phyloP scores from a whole-genome alignment of 2,329 filamentous ascomycete species.

The Paecilomyces niveus region DNA sequence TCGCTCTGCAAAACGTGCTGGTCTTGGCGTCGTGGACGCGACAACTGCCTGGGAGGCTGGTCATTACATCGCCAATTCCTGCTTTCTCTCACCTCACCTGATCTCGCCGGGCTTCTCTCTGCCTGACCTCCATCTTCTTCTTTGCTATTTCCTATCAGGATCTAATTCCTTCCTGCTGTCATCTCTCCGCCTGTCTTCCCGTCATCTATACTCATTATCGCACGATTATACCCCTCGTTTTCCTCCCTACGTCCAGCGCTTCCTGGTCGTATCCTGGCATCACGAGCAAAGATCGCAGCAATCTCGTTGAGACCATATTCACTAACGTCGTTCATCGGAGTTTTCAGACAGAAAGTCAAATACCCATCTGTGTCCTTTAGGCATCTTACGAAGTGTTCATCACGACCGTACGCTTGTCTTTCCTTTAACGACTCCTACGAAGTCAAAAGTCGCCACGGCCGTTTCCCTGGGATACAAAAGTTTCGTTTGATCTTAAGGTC shows the following conservation, averaged over 20 bases:
- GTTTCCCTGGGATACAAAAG: slow-evolving; percentile 23
- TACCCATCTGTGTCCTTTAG: slow-evolving; percentile 22
- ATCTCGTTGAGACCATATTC: neutral
- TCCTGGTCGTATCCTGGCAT: neutral
- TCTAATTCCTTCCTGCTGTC: neutral
- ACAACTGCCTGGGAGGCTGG: slow-evolving; percentile 3
- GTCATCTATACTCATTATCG: neutral
- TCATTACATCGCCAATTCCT: neutral
- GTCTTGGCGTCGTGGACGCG: slow-evolving; percentile 6
- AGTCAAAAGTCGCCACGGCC: slow-evolving; percentile 27
- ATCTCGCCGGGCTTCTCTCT: slow-evolving; percentile 13
- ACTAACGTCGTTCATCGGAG: slow-evolving; percentile 9
- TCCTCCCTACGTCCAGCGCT: neutral
- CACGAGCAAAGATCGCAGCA: neutral
- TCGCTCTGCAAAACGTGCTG: neutral
- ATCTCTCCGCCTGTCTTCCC: neutral
- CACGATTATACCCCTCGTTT: neutral
- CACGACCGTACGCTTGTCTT: slow-evolving; percentile 28
- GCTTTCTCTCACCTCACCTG: slow-evolving; percentile 2
- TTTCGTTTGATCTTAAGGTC: slow-evolving; percentile 15
- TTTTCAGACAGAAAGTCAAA: slow-evolving; percentile 14
- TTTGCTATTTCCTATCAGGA: neutral
- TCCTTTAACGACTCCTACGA: slow-evolving; percentile 36
- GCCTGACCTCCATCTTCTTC: neutral
- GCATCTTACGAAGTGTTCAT: slow-evolving; percentile 16